These are phyloP conservation scores for Chrysochromulina parva DNA, from an alignment of 78 protist species.

Conservation along the genomic window DNA sequence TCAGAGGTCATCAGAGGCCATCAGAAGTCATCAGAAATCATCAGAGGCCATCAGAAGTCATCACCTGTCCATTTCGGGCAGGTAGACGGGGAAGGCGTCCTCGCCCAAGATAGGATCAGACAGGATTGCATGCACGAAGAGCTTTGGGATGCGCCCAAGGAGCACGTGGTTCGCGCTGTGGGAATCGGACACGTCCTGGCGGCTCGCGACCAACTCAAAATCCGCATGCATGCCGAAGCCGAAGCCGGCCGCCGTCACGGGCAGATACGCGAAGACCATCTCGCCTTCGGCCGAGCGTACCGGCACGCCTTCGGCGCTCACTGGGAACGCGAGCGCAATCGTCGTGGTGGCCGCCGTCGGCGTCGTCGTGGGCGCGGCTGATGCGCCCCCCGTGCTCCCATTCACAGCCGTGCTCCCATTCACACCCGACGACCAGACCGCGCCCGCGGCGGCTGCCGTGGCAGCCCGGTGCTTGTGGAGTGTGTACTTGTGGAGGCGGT, in stretches of 20 bases:
- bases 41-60: no score
- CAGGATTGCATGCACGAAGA: no score
- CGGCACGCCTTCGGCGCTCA: background rate
- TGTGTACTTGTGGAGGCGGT: background rate
- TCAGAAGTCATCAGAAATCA: no score
- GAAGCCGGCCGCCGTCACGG: background rate
- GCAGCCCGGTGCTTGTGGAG: no score
- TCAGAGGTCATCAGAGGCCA: no score
- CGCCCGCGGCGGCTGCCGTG: background rate
- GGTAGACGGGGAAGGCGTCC: no score
- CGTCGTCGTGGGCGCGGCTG: no score
- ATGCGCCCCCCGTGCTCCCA: no score
- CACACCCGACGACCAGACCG: no score
- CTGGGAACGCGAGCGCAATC: background rate
- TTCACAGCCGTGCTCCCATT: no score
- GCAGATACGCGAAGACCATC: background rate
- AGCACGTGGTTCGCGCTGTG: constrained; percentile 13
- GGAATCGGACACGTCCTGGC: background rate
- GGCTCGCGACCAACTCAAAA: background rate
- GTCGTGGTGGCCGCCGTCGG: background rate
- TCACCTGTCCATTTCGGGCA: no score
- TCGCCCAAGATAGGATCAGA: no score
- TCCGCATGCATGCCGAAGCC: background rate
- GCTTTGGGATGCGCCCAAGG: background rate
- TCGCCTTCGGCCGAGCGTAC: background rate